These are phyloP conservation scores for Sphaerulina vaccinii DNA, from an alignment of 2,329 filamentous ascomycete species.

Conservation along the genomic window DNA sequence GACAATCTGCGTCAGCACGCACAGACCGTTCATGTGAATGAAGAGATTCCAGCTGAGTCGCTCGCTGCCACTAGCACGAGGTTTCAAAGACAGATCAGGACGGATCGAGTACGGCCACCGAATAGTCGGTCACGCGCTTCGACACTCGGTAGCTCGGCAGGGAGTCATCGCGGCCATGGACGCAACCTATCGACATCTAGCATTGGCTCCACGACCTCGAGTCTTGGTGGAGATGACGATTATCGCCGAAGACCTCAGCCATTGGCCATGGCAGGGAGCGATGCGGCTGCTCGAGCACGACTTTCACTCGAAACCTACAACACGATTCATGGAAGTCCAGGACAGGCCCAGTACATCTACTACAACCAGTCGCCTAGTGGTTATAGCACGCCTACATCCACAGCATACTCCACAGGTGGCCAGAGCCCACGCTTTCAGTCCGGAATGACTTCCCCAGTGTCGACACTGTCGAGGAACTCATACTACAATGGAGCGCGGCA, in stretches of 20 bases:
- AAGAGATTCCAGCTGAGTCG: slow-evolving; percentile 92
- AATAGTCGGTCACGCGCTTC: slow-evolving; percentile 72
- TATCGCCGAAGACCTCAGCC: slow-evolving; percentile 73
- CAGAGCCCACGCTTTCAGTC: slow-evolving; percentile 74
- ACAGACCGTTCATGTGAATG: slow-evolving; percentile 95
- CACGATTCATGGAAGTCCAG: slow-evolving; percentile 62
- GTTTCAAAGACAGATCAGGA: slow-evolving; percentile 88
- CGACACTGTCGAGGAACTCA: slow-evolving; percentile 66
- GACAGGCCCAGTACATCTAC: slow-evolving; percentile 61
- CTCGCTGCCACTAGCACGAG: slow-evolving; percentile 87
- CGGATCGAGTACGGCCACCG: slow-evolving; percentile 75
- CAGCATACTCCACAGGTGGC: slow-evolving; percentile 73
- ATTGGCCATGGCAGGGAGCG: slow-evolving; percentile 71
- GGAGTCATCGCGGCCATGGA: slow-evolving; percentile 74
- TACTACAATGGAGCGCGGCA: slow-evolving; percentile 68
- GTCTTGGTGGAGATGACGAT: slow-evolving; percentile 65
- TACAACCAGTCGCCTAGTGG: slow-evolving; percentile 70
- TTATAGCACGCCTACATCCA: slow-evolving; percentile 79
- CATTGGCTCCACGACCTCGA: slow-evolving; percentile 72
- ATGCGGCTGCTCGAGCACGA: slow-evolving; percentile 60
- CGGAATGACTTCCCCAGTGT: slow-evolving; percentile 68
- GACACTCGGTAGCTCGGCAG: slow-evolving; percentile 66
- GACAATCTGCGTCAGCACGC: slow-evolving; percentile 97
- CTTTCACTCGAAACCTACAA: slow-evolving; percentile 64
- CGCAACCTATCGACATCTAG: slow-evolving; percentile 85